Evolutionary conservation across 2,329 filamentous ascomycete genomes (phyloP), one percentile per base, ranked within the genome.

Genomic region (Colletotrichum phormii): DNA sequence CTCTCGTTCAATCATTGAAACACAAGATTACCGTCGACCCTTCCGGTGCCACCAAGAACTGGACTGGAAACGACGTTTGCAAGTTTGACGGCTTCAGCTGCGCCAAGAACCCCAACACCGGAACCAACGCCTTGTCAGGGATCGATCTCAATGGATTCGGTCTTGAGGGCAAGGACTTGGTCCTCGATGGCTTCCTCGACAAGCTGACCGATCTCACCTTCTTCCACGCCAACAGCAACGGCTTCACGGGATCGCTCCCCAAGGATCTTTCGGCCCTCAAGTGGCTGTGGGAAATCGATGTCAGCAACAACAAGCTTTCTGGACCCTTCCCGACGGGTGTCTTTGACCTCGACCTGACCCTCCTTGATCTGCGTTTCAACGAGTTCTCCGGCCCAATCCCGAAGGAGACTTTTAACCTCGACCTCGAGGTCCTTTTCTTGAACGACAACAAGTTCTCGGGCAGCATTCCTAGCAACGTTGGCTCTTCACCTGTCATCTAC

Each of bases 181-280:
- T 26, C 15, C 60, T 69, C 3, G 53, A 64, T 6, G 66, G 60
- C n/a, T 69, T 69, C 26, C 33, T 69, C 22, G 53, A 69, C 33
- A 64, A 69, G 66, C 51, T 69, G 49, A 64, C 60, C 12, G 66
- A 69, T 18, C 46, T 69, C 49, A 37, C 60, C 60, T 53, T 64
- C 26, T 69, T 69, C 51, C 66, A 69, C 53, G 66, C 60, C 35
- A 58, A 64, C 60, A 35, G 24, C 53, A 69, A 69, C 66, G 51
- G 35, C 4, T 69, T 69, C 37, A 49, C 61, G 31, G 66, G 66
- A 57, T 26, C 33, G 13, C 12, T 69, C 18, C 66, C 66, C 5
- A 68, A 58, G 24, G 59, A 58, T n/a, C 53, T 69, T 26, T 51
- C 66, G 24, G 60, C 49, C 4, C 26, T 57, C 18, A 64, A 64